Conservation (phyloP, 2,329 filamentous ascomycete species). For the Sporothrix humicola region DNA sequence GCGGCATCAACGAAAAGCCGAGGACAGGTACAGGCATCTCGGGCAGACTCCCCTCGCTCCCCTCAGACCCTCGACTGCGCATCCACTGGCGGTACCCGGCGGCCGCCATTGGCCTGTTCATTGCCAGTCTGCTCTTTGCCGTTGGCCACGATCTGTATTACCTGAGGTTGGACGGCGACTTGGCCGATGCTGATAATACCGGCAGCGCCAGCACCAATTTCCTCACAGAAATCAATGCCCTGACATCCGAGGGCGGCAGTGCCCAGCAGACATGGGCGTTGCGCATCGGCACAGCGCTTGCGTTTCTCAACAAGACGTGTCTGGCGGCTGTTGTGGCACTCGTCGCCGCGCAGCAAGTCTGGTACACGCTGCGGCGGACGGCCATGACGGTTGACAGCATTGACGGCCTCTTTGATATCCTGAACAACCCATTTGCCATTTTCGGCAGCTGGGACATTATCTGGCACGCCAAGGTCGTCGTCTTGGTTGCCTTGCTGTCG, state of each 20-base stretch:
- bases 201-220: not conserved
- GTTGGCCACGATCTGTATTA: slow-evolving; percentile 31
- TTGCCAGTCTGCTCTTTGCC: slow-evolving; percentile 7
- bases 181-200: slow-evolving; percentile 16
- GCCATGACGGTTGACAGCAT: slow-evolving; percentile 28
- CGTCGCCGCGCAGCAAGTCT: slow-evolving; percentile 32
- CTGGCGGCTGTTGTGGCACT: not conserved
- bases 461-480: slow-evolving; percentile 29
- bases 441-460: slow-evolving; percentile 19
- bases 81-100: slow-evolving; percentile 28
- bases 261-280: slow-evolving; percentile 31
- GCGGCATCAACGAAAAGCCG: not conserved
- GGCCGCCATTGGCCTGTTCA: not conserved
- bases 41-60: no score
- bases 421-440: slow-evolving; percentile 29
- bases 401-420: slow-evolving; percentile 30
- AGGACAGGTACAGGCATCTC: not conserved
- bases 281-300: slow-evolving; percentile 30
- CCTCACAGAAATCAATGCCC: not conserved
- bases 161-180: slow-evolving; percentile 3
- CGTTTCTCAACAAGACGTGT: slow-evolving; percentile 29
- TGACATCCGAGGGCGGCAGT: not conserved
- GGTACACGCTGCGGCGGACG: slow-evolving; percentile 32
- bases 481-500: slow-evolving; percentile 13
- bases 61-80: slow-evolving; percentile 5